Evolutionary conservation across 768 basidiomycete species (phyloP).

Genomic region (Trametes maxima): DNA sequence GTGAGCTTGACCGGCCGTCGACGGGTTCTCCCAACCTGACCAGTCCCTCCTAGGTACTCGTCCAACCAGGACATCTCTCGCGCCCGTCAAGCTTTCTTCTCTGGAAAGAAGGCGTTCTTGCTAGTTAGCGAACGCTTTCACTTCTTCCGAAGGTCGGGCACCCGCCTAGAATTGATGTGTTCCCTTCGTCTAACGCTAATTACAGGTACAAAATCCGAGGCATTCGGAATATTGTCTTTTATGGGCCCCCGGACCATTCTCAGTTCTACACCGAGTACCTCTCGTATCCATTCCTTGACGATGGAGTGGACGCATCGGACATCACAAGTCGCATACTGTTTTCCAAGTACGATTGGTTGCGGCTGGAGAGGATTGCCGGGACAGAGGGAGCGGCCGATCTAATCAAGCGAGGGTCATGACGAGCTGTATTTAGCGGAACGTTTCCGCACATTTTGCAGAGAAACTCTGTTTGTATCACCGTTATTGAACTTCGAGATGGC

Average conservation of each 20-base stretch:
- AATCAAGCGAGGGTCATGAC: slow-evolving; percentile 26
- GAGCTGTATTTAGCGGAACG: not conserved
- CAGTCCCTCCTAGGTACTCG: slow-evolving; percentile 64
- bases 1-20: slow-evolving; percentile 44
- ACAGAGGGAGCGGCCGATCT: slow-evolving; percentile 38
- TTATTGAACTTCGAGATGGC: no score
- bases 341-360: slow-evolving; percentile 88
- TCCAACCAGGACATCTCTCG: slow-evolving; percentile 93
- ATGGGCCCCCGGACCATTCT: slow-evolving; percentile 87
- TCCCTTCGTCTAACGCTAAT: not conserved
- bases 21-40: no score
- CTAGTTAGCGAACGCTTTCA: slow-evolving; percentile 98
- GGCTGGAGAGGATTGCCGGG: slow-evolving; percentile 82
- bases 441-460: not conserved
- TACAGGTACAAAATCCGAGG: slow-evolving; percentile 89
- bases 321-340: slow-evolving; percentile 82
- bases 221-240: slow-evolving; percentile 91
- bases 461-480: no score
- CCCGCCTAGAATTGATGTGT: not conserved
- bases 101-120: slow-evolving; percentile 81
- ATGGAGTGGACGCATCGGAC: slow-evolving; percentile 84
- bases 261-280: slow-evolving; percentile 91
- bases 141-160: slow-evolving; percentile 81
- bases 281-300: slow-evolving; percentile 88
- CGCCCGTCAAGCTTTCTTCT: slow-evolving; percentile 91